Conservation (phyloP, 2,329 filamentous ascomycete species). For the Cadophora sp. region DNA sequence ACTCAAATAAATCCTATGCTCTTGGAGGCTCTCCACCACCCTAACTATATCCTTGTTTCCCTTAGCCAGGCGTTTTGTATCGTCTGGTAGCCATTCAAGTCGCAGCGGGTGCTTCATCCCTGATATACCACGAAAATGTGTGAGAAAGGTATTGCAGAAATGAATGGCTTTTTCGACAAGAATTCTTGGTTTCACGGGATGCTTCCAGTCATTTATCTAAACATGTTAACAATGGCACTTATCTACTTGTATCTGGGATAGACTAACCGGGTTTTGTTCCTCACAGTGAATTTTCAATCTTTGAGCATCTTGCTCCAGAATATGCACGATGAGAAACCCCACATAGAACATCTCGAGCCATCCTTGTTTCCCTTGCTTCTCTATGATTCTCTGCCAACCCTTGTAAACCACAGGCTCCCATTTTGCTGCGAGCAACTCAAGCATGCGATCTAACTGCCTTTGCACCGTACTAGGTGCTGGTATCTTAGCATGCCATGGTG, state of each 20-base stretch:
- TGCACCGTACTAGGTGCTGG: neutral
- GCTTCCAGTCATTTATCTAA: slow-evolving; percentile 2
- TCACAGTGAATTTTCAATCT: slow-evolving; percentile 2
- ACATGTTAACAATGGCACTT: neutral
- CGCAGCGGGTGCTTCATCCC: slow-evolving; percentile 1
- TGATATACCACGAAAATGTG: neutral
- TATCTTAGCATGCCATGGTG: slow-evolving; percentile 1
- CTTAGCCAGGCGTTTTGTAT: slow-evolving; percentile 1
- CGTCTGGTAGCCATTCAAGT: neutral
- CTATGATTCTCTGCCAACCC: neutral
- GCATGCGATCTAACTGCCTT: neutral
- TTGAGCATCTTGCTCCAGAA: slow-evolving; percentile 3
- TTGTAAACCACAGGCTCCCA: neutral
- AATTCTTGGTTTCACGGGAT: slow-evolving; percentile 1
- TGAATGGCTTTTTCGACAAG: slow-evolving; percentile 1
- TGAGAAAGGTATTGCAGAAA: neutral
- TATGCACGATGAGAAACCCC: slow-evolving; percentile 3
- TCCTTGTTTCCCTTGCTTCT: slow-evolving; percentile 3
- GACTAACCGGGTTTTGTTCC: neutral
- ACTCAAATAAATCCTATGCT: slow-evolving; percentile 1
- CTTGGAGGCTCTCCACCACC: neutral
- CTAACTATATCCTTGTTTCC: neutral
- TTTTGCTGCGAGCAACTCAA: slow-evolving; percentile 1
- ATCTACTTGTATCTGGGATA: neutral
- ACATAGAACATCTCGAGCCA: slow-evolving; percentile 3